A percentile compares a stretch with the other conserved stretches of the same genome.
These are phyloP conservation scores for Mortierella sp. DNA, from an alignment of 371 early-diverging fungal species.

Conservation along the genomic window DNA sequence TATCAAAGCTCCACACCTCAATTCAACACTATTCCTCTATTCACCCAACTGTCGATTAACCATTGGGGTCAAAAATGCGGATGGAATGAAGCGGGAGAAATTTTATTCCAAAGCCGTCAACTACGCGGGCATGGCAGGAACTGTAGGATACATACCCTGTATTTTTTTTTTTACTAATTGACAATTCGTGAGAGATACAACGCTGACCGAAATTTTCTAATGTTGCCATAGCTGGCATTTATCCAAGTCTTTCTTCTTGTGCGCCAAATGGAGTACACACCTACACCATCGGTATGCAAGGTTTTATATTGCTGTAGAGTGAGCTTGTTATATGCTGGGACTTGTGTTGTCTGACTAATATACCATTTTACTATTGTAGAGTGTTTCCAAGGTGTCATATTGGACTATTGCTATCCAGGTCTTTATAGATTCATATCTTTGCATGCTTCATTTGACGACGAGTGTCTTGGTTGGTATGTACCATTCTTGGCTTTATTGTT, in stretches of 20 bases:
- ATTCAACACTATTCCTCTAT: constrained; percentile 65
- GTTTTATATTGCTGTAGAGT: neutral
- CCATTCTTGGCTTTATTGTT: neutral
- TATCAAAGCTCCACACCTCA: constrained; percentile 63
- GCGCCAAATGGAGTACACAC: constrained; percentile 81
- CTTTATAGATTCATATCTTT: constrained; percentile 78
- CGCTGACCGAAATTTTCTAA: neutral
- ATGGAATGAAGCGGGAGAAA: constrained; percentile 68
- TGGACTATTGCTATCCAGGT: constrained; percentile 79
- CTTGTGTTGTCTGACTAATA: neutral
- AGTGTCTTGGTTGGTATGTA: constrained; percentile 63
- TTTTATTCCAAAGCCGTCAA: constrained; percentile 68
- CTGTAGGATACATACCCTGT: constrained; percentile 20
- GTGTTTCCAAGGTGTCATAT: constrained; percentile 82
- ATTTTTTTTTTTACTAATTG: neutral
- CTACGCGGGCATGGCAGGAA: constrained; percentile 69
- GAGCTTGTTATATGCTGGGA: neutral
- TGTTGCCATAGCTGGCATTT: constrained; percentile 55
- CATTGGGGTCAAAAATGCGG: constrained; percentile 56
- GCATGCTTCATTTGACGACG: constrained; percentile 73
- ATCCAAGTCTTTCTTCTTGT: constrained; percentile 73
- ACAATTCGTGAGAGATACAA: neutral
- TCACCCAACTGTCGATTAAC: constrained; percentile 70
- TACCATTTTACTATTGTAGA: constrained; percentile 42
- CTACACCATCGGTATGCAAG: constrained; percentile 77